Conservation (phyloP, 495 filamentous ascomycete species). For the Oleoguttula mirabilis region DNA sequence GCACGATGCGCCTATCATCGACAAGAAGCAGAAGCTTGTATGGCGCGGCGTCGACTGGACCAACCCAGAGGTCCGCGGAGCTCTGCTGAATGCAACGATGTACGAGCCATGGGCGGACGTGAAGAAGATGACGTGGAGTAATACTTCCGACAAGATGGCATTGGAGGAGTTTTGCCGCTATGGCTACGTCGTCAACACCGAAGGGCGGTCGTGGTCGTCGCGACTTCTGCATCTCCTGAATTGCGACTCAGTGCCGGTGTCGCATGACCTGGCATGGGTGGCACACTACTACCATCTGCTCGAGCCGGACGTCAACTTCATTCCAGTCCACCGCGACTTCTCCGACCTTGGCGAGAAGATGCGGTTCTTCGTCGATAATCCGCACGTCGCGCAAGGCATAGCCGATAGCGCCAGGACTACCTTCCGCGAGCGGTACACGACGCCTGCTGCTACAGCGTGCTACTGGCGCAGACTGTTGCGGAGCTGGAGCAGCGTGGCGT, state of each 20-base stretch:
- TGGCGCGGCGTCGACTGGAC: slow-evolving; percentile 50
- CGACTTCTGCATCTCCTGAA: slow-evolving; percentile 48
- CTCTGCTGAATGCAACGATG: slow-evolving; percentile 35
- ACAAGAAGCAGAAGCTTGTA: slow-evolving; percentile 52
- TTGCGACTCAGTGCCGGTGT: slow-evolving; percentile 46
- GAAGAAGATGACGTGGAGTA: slow-evolving; percentile 37
- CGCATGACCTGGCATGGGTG: slow-evolving; percentile 37
- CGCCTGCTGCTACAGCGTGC: slow-evolving; percentile 48
- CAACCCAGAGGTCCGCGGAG: slow-evolving; percentile 32
- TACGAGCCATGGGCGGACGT: slow-evolving; percentile 44
- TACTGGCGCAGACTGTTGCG: slow-evolving; percentile 49
- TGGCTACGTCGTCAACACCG: slow-evolving; percentile 46
- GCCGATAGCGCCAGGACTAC: slow-evolving; percentile 42
- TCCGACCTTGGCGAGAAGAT: slow-evolving; percentile 43
- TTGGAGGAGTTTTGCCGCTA: slow-evolving; percentile 51
- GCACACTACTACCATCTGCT: slow-evolving; percentile 35
- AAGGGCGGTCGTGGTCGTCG: slow-evolving; percentile 43
- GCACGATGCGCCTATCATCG: slow-evolving; percentile 25
- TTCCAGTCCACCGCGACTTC: slow-evolving; percentile 45
- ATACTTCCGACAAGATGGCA: slow-evolving; percentile 32
- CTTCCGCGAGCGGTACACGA: slow-evolving; percentile 49
- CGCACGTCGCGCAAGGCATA: slow-evolving; percentile 34
- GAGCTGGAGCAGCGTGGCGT: too few species aligned
- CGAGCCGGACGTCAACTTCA: slow-evolving; percentile 44
- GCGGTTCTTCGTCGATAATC: slow-evolving; percentile 38